These are phyloP conservation scores for Boehmeria nivea DNA, from an alignment of 306 rosid species.

Conservation along the genomic window DNA sequence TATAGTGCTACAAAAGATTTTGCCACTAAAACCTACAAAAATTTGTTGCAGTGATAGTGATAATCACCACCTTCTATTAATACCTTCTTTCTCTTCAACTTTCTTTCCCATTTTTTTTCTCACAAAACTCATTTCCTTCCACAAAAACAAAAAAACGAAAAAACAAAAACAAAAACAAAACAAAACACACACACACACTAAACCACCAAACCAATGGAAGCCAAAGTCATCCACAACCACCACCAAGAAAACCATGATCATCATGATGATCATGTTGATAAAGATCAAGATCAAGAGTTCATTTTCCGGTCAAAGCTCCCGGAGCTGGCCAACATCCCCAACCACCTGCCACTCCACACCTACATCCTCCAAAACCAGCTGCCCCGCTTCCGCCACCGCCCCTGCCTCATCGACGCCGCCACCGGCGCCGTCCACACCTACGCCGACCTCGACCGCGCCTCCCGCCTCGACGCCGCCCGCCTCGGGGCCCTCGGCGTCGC, in stretches of 20 bases:
- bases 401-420: constrained; percentile 63
- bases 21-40: too few species aligned
- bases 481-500: constrained; percentile 41
- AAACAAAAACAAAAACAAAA: too few species aligned
- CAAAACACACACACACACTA: too few species aligned
- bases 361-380: constrained; percentile 57
- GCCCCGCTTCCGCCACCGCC: constrained; percentile 38
- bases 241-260: neutral
- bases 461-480: constrained; percentile 52
- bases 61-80: too few species aligned
- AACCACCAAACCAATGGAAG: constrained; percentile 6
- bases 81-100: too few species aligned
- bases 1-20: too few species aligned
- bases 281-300: constrained; percentile 25
- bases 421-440: constrained; percentile 43
- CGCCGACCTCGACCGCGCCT: constrained; percentile 39
- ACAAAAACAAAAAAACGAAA: too few species aligned
- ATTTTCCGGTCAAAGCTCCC: constrained; percentile 79
- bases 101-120: too few species aligned
- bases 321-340: constrained; percentile 59
- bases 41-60: too few species aligned
- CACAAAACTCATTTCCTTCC: too few species aligned
- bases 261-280: too few species aligned
- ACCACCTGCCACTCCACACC: constrained; percentile 67
- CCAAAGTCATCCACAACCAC: neutral